Evolutionary conservation across 176 grass and related monocot genomes (phyloP), one percentile per base, ranked within the genome.

Genomic region (Canna indica): DNA sequence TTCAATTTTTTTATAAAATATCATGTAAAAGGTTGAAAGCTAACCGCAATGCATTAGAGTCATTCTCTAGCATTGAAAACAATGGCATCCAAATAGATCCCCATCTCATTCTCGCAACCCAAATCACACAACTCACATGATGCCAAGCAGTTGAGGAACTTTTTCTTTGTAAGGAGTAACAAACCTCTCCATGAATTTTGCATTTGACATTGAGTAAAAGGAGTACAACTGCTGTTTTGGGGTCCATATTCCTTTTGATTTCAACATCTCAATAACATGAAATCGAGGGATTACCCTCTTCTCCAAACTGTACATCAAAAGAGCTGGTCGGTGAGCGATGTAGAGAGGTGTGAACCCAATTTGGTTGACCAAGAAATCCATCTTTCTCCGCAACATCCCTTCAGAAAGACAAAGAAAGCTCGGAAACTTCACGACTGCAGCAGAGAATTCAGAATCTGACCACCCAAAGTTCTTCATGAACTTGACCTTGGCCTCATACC

Each of bases 241-340:
- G 26, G 1, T 46, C 0, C 73, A 22, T 63, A 87, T 73, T 1
- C 76, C 57, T 22, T 91, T 83, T 38, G 70, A 73, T 33, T 70
- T 73, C 45, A 91, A 75, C 71, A 63, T 32, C 32, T 77, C 65
- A 57, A 76, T 52, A 20, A 82, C 85, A 6, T 69, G 80, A 75
- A 82, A 16, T 54, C 85, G 46, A 67, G 85, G 84, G 10, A 10
- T 71, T 36, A 80, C 11, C 44, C 81, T 75, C 44, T 41, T 35
- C 12, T 34, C 4, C 26, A 88, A 33, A 71, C 79, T 91, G 62
- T 73, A 84, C 65, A 67, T 45, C 7, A 91, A 17, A 24, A 88
- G 56, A 0, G 24, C 0, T 0, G 81, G 68, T 10, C 20, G 53
- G 36, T 12, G 0, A 10, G 69, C 48, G 50, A 91, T 75, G 74